Evolutionary conservation across 108 stramenopile species (phyloP), one percentile per base, ranked within the genome.

Genomic region (Pseudonitzschia multiseries): DNA sequence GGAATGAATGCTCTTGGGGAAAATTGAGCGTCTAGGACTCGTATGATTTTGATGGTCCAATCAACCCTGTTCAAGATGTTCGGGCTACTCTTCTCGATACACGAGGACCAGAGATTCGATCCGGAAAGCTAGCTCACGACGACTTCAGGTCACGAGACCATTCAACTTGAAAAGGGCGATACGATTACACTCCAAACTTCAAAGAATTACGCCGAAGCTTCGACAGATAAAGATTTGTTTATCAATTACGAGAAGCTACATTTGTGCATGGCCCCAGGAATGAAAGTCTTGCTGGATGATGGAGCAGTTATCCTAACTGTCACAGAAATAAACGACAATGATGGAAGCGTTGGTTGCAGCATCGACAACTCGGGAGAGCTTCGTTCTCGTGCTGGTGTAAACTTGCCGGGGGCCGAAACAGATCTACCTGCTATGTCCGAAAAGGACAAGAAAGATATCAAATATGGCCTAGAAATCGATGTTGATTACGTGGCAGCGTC

Each of bases 221-320:
- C 82, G 29, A 90, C 89, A 32, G 87, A 90, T 21, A 80, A 70
- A 54, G 80, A 86, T 56, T 78, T 96, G 70, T 97, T 87, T 74
- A 91, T 96, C 70, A 85, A 90, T 69, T 95, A 93, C 79, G 69
- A 79, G 22, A 79, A 84, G 33, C 71, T 95, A 27, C 69, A 81
- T 59, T 67, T 84, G 43, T 85, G 79, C 28, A 56, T 94, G 41
- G 36, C 61, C 21, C 91, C 93, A 4, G 98, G 97, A 18, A 85
- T 88, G 83, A 87, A 83, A 50, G 97, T 99, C 31, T 83, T 99
- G 61, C 79, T 97, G 43, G 99, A 98, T 63, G 99, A 99, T 83
- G 99, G 99, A 12, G 88, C 96, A 27, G 87, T 94, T 29, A 86
- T 81, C 46, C 78, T 99, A 56, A 93, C 83, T 12, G 99, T 99